A percentile compares a stretch with the other conserved stretches of the same genome.
Evolutionary conservation across 139 green algal genomes (phyloP).

Genomic region (Auxenochlorella pyrenoidosa): DNA sequence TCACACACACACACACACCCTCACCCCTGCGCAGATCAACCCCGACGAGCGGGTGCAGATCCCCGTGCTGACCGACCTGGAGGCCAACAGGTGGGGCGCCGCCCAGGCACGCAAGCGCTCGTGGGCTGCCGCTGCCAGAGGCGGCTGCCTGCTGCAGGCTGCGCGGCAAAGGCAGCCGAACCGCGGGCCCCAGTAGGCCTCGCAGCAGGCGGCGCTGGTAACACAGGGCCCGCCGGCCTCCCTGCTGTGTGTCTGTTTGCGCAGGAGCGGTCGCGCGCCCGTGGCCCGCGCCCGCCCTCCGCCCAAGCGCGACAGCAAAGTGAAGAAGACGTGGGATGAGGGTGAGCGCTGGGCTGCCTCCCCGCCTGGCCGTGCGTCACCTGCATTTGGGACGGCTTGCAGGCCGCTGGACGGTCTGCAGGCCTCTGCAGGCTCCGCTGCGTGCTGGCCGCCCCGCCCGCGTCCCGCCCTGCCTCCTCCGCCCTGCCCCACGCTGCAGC

Average conservation of each 20-base stretch:
- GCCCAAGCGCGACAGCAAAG: conserved; percentile 27
- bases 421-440: no score
- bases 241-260: neutral
- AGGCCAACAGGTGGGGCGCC: conserved; percentile 39
- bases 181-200: no score
- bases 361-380: no score
- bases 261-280: neutral
- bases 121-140: no score
- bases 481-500: neutral
- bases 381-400: no score
- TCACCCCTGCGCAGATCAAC: neutral
- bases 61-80: conserved; percentile 70
- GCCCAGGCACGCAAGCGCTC: no score
- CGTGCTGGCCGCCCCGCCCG: neutral
- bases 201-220: no score
- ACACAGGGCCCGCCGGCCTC: neutral
- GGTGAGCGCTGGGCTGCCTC: neutral
- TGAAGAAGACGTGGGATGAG: conserved; percentile 69
- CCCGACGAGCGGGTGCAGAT: conserved; percentile 80
- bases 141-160: neutral
- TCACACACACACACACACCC: no score
- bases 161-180: neutral
- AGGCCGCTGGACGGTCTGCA: no score
- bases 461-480: neutral
- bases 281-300: conserved; percentile 6